phyloP scores from a whole-genome alignment of 2,329 filamentous ascomycete genomes.

The Xylaria sp. region DNA sequence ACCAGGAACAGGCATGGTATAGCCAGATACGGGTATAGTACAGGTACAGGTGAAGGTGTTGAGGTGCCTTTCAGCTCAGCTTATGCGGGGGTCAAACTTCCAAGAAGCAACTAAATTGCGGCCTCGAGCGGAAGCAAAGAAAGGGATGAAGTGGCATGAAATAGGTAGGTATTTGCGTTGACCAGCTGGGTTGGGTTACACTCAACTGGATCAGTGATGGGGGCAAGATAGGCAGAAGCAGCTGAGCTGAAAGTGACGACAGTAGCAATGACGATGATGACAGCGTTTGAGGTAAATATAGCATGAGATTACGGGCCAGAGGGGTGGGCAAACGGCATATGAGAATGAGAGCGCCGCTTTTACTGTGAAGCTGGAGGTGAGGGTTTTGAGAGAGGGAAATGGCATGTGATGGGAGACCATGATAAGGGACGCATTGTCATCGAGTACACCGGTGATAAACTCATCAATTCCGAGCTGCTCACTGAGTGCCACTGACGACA shows the following conservation, averaged over 20 bases:
- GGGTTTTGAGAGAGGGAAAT: not conserved
- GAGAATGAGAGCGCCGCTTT: not conserved
- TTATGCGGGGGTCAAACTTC: constrained; percentile 20
- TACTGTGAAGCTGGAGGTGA: not conserved
- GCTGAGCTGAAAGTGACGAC: not conserved
- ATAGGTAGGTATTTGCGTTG: not conserved
- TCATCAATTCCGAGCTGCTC: not conserved
- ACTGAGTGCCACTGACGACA: constrained; percentile 5
- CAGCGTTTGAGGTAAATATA: not conserved
- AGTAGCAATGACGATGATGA: not conserved
- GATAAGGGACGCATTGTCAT: not conserved
- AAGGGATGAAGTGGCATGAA: constrained; percentile 6
- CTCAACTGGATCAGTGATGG: constrained; percentile 1
- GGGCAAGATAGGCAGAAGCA: not conserved
- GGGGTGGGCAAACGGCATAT: not conserved
- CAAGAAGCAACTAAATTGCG: constrained; percentile 10
- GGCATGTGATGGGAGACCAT: not conserved
- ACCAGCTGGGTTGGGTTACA: constrained; percentile 15
- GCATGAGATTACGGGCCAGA: not conserved
- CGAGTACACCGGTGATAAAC: not conserved
- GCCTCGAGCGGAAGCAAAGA: constrained; percentile 12
- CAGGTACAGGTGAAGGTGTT: not conserved
- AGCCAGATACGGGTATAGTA: not conserved
- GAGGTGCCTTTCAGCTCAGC: constrained; percentile 11
- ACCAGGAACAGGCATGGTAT: not conserved